Evolutionary conservation across 495 filamentous ascomycete genomes (phyloP).

Genomic region (Penicillium odoratum): DNA sequence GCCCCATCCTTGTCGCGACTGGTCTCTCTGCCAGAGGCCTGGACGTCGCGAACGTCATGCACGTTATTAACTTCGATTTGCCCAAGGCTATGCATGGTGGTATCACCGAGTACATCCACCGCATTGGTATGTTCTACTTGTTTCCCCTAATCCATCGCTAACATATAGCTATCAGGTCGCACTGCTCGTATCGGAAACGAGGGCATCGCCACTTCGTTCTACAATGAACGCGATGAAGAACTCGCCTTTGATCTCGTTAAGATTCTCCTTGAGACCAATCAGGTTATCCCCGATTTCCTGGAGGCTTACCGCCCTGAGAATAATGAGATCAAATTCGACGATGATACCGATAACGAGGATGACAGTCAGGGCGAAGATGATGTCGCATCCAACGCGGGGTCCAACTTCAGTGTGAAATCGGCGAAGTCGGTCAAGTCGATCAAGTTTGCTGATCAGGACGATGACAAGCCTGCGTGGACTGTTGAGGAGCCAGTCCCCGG

Average conservation of each 20-base stretch:
- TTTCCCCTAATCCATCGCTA: background rate
- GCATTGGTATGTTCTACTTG: conserved; percentile 66
- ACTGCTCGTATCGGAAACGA: conserved; percentile 91
- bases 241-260: conserved; percentile 71
- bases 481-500: no score
- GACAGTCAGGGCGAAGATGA: conserved; percentile 20
- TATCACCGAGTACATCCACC: conserved; percentile 90
- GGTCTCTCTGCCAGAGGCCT: conserved; percentile 86
- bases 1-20: conserved; percentile 82
- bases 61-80: conserved; percentile 92
- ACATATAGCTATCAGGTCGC: conserved; percentile 58
- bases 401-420: no score
- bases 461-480: no score
- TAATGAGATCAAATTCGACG: conserved; percentile 56
- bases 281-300: conserved; percentile 82
- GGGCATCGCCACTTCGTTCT: conserved; percentile 88
- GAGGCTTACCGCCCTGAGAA: conserved; percentile 56
- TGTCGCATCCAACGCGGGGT: no score
- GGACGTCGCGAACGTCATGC: conserved; percentile 81
- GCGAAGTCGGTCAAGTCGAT: no score
- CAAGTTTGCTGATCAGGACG: no score
- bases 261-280: conserved; percentile 74
- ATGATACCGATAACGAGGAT: conserved; percentile 57
- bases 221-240: conserved; percentile 67
- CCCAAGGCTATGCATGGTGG: conserved; percentile 71